Conservation (phyloP, 441 rosid species). For the Populus hybrid region DNA sequence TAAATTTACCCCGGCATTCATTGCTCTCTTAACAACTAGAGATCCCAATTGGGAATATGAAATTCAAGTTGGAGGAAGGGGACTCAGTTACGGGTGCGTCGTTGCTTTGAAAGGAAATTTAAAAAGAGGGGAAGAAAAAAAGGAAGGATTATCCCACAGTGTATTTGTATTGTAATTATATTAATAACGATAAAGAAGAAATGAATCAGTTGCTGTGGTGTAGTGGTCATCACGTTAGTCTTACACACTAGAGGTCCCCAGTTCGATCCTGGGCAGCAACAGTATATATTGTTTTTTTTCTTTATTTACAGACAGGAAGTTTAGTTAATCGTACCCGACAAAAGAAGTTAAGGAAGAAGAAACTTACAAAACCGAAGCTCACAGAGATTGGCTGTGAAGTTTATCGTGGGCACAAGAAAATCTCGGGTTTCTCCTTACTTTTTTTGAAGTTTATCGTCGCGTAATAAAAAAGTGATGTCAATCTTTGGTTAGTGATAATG, state of each 20-base stretch:
- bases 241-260: too few species aligned
- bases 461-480: background rate
- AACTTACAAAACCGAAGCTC: background rate
- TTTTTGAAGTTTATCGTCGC: background rate
- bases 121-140: too few species aligned
- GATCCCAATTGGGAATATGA: background rate
- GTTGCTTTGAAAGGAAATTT: background rate
- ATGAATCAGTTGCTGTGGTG: background rate
- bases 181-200: fast-evolving
- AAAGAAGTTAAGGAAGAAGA: too few species aligned
- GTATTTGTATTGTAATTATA: too few species aligned
- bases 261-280: too few species aligned
- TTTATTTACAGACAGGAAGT: background rate
- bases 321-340: too few species aligned
- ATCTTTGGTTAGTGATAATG: background rate
- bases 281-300: background rate
- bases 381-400: background rate
- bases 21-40: background rate
- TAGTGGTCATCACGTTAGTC: too few species aligned
- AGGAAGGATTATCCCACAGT: too few species aligned
- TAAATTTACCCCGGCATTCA: background rate
- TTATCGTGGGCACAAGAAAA: too few species aligned
- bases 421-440: background rate
- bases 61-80: background rate
- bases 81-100: background rate